These are phyloP conservation scores for Nitzschia putrida DNA, from an alignment of 108 stramenopile genomes.

Conservation along the genomic window DNA sequence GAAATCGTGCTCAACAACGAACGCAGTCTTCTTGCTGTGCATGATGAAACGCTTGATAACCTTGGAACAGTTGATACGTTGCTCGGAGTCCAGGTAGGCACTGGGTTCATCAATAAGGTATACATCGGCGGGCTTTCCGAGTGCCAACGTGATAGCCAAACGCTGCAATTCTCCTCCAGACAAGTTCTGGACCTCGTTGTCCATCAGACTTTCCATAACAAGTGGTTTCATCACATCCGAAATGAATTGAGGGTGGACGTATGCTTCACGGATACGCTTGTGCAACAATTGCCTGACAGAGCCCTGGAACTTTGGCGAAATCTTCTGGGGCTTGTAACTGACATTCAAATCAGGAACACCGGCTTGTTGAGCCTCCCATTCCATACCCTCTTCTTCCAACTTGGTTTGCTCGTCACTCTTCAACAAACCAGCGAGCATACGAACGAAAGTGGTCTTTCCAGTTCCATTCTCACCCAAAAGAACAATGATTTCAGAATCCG, in stretches of 20 bases:
- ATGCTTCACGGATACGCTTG: constrained; percentile 93
- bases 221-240: constrained; percentile 98
- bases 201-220: constrained; percentile 90
- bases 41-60: constrained; percentile 99
- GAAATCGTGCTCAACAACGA: constrained; percentile 99
- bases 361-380: constrained; percentile 80
- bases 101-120: constrained; percentile 99
- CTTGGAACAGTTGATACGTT: constrained; percentile 97
- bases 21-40: constrained; percentile 98
- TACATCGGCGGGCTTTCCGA: constrained; percentile 96
- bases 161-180: constrained; percentile 99
- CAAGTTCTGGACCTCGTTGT: constrained; percentile 96
- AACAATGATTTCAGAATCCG: constrained; percentile 97
- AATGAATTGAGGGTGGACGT: constrained; percentile 96
- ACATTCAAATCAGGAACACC: constrained; percentile 95
- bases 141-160: constrained; percentile 92
- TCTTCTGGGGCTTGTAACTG: constrained; percentile 99
- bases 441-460: constrained; percentile 92
- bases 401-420: constrained; percentile 90
- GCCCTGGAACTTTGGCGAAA: constrained; percentile 95
- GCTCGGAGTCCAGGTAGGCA: constrained; percentile 98
- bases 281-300: constrained; percentile 95
- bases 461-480: constrained; percentile 97
- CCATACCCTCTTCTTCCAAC: constrained; percentile 75
- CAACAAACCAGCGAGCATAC: constrained; percentile 96